These are phyloP conservation scores for Cryptosporidium sp. DNA, from an alignment of 169 alveolate genomes.

Conservation along the genomic window DNA sequence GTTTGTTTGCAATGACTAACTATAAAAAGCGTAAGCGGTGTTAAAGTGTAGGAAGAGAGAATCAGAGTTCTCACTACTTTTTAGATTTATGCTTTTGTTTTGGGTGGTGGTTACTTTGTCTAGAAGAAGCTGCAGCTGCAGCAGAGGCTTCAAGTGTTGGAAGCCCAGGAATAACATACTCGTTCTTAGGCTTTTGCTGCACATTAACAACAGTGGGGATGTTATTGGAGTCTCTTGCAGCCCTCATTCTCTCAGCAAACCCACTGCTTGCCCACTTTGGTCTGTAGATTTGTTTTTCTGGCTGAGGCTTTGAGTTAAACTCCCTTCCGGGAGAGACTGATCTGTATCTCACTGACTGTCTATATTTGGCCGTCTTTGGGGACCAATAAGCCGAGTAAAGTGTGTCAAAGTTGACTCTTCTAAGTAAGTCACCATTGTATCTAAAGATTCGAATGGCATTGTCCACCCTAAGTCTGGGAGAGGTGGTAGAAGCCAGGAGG, in stretches of 20 bases:
- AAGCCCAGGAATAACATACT: conserved; percentile 63
- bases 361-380: conserved; percentile 5
- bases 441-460: conserved; percentile 62
- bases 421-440: conserved; percentile 59
- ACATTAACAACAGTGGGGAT: conserved; percentile 12
- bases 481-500: conserved; percentile 57
- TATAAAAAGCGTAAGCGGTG: background rate
- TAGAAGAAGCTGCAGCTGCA: conserved; percentile 22
- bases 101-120: background rate
- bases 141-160: conserved; percentile 66
- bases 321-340: conserved; percentile 76
- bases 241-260: conserved; percentile 74
- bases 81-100: conserved; percentile 3
- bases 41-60: background rate
- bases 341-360: conserved; percentile 24
- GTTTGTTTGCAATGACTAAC: background rate
- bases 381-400: conserved; percentile 69
- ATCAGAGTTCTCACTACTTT: background rate
- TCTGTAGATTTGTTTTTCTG: conserved; percentile 62
- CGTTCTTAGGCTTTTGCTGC: conserved; percentile 21
- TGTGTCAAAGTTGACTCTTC: conserved; percentile 56
- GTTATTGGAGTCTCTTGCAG: conserved; percentile 44
- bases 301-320: conserved; percentile 31
- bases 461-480: conserved; percentile 71
- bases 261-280: conserved; percentile 75